Percentiles rank a stretch among this genome's conserved stretches.
Evolutionary conservation across 2,329 filamentous ascomycete species (phyloP).

Genomic region (Penicillium polonicum): DNA sequence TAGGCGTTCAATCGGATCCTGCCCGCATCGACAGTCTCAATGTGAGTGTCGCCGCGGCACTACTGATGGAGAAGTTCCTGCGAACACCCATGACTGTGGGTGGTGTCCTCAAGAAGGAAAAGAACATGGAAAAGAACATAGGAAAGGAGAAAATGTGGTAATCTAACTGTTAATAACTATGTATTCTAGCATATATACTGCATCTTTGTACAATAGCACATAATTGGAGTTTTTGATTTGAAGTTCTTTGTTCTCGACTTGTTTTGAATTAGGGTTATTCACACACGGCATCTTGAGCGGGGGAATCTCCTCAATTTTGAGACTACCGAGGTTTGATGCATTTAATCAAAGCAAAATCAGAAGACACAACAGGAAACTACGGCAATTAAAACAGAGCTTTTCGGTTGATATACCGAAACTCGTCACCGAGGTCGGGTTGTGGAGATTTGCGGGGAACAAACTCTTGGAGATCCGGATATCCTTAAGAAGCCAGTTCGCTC

Average conservation of each 20-base stretch:
- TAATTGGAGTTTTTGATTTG: background rate
- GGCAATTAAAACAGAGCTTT: background rate
- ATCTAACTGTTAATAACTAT: constrained; percentile 13
- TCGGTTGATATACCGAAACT: background rate
- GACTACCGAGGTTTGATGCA: background rate
- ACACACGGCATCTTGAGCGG: background rate
- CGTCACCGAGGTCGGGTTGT: constrained; percentile 6
- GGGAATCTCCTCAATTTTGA: background rate
- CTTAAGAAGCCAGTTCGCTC: background rate
- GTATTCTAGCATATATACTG: constrained; percentile 11
- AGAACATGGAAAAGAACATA: background rate
- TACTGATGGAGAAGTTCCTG: constrained; percentile 56
- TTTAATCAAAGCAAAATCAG: background rate
- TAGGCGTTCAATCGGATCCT: constrained; percentile 35
- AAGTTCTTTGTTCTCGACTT: background rate
- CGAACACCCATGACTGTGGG: constrained; percentile 33
- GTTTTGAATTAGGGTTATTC: background rate
- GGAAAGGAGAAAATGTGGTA: constrained; percentile 17
- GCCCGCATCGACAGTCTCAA: constrained; percentile 83
- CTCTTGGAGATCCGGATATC: background rate
- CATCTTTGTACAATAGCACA: constrained; percentile 16
- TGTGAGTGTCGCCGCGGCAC: constrained; percentile 80
- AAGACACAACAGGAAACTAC: background rate
- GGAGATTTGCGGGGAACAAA: constrained; percentile 7
- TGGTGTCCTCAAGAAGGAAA: constrained; percentile 20